These are phyloP conservation scores for Ormosia semicastrata DNA, from an alignment of 306 rosid genomes.

Conservation along the genomic window DNA sequence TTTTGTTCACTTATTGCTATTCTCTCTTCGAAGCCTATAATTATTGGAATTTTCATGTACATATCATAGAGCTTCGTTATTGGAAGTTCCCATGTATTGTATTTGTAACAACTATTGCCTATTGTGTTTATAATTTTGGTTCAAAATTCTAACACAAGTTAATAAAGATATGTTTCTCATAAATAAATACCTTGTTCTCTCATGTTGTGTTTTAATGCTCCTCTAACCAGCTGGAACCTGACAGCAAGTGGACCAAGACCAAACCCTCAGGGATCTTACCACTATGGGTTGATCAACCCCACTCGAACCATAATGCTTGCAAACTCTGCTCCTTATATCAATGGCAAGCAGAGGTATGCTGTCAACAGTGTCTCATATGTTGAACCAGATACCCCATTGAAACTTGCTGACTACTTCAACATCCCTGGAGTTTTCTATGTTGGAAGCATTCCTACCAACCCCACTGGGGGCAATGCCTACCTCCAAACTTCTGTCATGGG, in stretches of 20 bases:
- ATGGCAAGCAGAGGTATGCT: constrained; percentile 94
- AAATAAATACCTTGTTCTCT: background rate
- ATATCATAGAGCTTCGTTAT: background rate
- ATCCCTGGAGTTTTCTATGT: constrained; percentile 78
- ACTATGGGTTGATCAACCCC: constrained; percentile 80
- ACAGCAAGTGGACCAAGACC: constrained; percentile 99
- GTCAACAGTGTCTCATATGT: constrained; percentile 77
- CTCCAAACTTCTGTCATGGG: constrained; percentile 89
- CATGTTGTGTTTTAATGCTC: background rate
- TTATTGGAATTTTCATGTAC: background rate
- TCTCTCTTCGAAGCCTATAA: background rate
- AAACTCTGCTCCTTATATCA: constrained; percentile 78
- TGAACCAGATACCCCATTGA: constrained; percentile 79
- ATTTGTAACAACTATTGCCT: background rate
- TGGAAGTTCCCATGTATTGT: background rate
- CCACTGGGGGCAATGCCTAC: constrained; percentile 63
- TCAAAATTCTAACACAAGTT: background rate
- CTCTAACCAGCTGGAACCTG: constrained; percentile 65
- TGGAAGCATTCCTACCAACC: constrained; percentile 70
- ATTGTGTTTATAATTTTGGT: background rate
- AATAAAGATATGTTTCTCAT: background rate
- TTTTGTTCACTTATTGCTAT: background rate
- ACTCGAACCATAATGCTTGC: constrained; percentile 74
- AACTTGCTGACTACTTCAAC: constrained; percentile 83
- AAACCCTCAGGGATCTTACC: constrained; percentile 97